Base-by-base conservation (phyloP, 768 basidiomycete species). In the Piloderma croceum region DNA sequence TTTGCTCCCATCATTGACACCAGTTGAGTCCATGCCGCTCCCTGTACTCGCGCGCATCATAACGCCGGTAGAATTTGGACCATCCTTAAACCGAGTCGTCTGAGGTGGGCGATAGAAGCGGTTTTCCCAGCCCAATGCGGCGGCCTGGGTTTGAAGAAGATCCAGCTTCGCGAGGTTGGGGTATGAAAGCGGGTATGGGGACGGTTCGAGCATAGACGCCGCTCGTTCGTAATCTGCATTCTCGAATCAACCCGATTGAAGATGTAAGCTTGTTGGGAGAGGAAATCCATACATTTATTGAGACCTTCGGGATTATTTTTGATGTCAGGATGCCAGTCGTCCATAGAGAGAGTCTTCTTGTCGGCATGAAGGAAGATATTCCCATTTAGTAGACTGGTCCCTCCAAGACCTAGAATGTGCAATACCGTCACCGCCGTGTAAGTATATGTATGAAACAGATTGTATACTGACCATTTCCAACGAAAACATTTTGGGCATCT, bases 1-100 rank as follows among this genome's bases (percentile, higher is more conserved):
- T 19, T 52, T 52, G n/a, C 45, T 47, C 10, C 51, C 51, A 36
- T 52, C 51, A 20, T 52, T 52, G 11, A 52, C 39, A 6, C 51
- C 51, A 2, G 51, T 52, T 36, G 38, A 50, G 23, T 52, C 51
- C 29, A 46, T 44, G 18, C 51, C 51, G 9, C 44, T 47, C 7
- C 39, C 39, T 3, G 51, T 52, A 1, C 45, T 47, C 7, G 51
- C 51, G 31, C 47, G 39, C 51, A 52, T 52, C 15, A 43, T 36
- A 35, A 52, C 51, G 10, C 51, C 51, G 25, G 21, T 41, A 38
- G 40, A 50, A 42, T 52, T 52, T 31, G 45, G 48, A 5, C 45
- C 51, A 31, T 47, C 27, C 24, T 35, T 41, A 36, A 52, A 52
- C 21, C 43, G 44, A 11, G 50, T 52, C n/a, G 50, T 52, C 19